Percentiles rank a stretch among this genome's conserved stretches.
Conservation (phyloP, 805 yeast genomes). For the Lachancea fermentati region DNA sequence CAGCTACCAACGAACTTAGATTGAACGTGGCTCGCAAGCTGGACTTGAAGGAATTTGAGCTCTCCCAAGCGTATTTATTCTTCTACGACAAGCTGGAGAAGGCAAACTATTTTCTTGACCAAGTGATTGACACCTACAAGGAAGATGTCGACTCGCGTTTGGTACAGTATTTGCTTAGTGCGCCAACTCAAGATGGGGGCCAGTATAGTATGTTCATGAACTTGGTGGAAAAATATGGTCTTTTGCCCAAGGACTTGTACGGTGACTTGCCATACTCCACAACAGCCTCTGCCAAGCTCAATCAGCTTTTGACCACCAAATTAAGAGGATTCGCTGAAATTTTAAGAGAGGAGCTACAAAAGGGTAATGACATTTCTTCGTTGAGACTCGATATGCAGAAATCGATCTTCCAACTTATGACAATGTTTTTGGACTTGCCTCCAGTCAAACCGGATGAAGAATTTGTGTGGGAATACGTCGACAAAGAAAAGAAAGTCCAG, state of each 20-base stretch:
- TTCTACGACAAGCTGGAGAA: slow-evolving; percentile 86
- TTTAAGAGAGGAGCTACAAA: slow-evolving; percentile 41
- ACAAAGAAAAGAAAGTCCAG: slow-evolving; percentile 56
- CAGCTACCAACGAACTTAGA: slow-evolving; percentile 70
- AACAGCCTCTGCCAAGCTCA: slow-evolving; percentile 46
- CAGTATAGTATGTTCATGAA: slow-evolving; percentile 82
- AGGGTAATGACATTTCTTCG: slow-evolving; percentile 38
- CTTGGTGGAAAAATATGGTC: slow-evolving; percentile 71
- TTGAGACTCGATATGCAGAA: slow-evolving; percentile 46
- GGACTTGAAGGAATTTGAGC: slow-evolving; percentile 61
- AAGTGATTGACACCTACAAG: slow-evolving; percentile 61
- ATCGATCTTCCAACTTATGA: slow-evolving; percentile 58
- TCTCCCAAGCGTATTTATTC: slow-evolving; percentile 74
- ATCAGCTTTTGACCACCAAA: slow-evolving; percentile 58
- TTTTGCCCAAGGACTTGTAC: slow-evolving; percentile 67
- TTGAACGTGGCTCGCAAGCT: slow-evolving; percentile 54
- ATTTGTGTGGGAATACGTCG: slow-evolving; percentile 70
- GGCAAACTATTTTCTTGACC: slow-evolving; percentile 74
- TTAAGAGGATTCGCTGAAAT: slow-evolving; percentile 73
- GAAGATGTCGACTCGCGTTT: slow-evolving; percentile 66
- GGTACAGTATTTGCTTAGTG: slow-evolving; percentile 56
- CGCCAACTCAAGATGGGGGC: slow-evolving; percentile 80
- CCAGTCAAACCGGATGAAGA: slow-evolving; percentile 61
- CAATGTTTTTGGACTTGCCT: slow-evolving; percentile 71
- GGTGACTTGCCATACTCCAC: slow-evolving; percentile 63